Evolutionary conservation across 371 early-diverging fungal species (phyloP), one percentile per base, ranked within the genome.

Genomic region (Parasitella parasitica): DNA sequence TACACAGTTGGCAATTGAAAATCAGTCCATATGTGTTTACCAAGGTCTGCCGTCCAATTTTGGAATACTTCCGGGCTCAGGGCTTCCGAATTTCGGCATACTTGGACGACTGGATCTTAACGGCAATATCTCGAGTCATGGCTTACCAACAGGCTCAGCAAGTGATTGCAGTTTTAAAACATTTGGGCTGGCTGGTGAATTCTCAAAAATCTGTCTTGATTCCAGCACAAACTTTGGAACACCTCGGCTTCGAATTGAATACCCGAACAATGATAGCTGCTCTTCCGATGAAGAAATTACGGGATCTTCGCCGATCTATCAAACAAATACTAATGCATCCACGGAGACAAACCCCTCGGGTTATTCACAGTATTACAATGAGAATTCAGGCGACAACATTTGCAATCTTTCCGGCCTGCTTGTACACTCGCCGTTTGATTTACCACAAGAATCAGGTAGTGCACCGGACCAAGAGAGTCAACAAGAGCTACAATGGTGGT

Each of bases 21-120:
- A n/a, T n/a, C n/a, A 55, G 61, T 13, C 78, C 78, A 4, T 59
- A 50, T 11, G 50, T 74, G 4, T 77, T 73, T 54, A 73, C 71
- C 34, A 77, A 71, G 59, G 34, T 73, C 4, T 57, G 62, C 11
- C 27, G 49, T 3, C 69, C 77, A 3, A 57, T 73, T 12, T 58
- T 77, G 4, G 61, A 64, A 8, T 65, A 67, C 70, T 63, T 67
- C 0, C 64, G 71, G 0, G 38, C 64, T 0, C 57, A 63, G n/a
- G 71, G 72, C 0, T 67, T 74, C 4, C 43, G 61, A 2, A 5
- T 75, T 1, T 48, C 63, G 3, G 67, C 66, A 3, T 75, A 71
- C 32, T 34, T 75, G 28, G 71, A 71, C 75, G 69, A 75, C 59
- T 54, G 26, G 54, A n/a, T n/a, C n/a, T n/a, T n/a, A n/a, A n/a